These are phyloP conservation scores for Mangifera indica DNA, from an alignment of 345 rosid genomes.

Conservation along the genomic window DNA sequence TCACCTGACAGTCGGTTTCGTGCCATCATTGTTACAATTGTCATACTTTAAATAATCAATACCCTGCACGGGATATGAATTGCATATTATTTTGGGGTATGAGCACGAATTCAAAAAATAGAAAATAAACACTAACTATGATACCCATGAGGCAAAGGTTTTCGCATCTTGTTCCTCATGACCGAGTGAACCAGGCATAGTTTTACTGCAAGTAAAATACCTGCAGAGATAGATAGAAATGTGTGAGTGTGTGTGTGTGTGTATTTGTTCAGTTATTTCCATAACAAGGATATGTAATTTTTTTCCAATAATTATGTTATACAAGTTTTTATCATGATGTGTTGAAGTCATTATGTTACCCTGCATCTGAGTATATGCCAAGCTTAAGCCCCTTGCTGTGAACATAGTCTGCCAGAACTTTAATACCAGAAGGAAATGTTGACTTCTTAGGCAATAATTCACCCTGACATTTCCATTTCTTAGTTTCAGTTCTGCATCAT, in stretches of 20 bases:
- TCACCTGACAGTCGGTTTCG: conserved; percentile 68
- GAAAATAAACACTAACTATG: conserved; percentile 6
- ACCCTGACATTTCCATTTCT: conserved; percentile 44
- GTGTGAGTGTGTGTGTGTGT: too few relatives aligned
- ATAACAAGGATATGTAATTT: neutral
- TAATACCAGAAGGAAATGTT: conserved; percentile 85
- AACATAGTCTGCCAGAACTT: conserved; percentile 76
- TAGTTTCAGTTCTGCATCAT: neutral
- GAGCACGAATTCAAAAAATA: neutral
- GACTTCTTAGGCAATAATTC: conserved; percentile 54
- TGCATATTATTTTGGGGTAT: neutral
- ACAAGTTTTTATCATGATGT: neutral
- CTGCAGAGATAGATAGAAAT: conserved; percentile 33
- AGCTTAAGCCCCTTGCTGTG: conserved; percentile 86
- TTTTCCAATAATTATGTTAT: neutral
- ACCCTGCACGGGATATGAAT: conserved; percentile 45
- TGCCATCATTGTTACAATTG: conserved; percentile 65
- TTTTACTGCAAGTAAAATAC: conserved; percentile 75
- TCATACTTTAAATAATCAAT: conserved; percentile 93
- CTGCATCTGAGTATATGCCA: conserved; percentile 88
- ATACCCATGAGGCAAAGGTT: conserved; percentile 91
- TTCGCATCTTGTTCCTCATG: conserved; percentile 88
- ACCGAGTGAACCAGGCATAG: conserved; percentile 93
- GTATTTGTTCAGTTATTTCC: neutral
- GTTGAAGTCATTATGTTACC: conserved; percentile 37